Base-by-base conservation (phyloP, 352 stramenopile genomes). In the Globisporangium abappressorium region DNA sequence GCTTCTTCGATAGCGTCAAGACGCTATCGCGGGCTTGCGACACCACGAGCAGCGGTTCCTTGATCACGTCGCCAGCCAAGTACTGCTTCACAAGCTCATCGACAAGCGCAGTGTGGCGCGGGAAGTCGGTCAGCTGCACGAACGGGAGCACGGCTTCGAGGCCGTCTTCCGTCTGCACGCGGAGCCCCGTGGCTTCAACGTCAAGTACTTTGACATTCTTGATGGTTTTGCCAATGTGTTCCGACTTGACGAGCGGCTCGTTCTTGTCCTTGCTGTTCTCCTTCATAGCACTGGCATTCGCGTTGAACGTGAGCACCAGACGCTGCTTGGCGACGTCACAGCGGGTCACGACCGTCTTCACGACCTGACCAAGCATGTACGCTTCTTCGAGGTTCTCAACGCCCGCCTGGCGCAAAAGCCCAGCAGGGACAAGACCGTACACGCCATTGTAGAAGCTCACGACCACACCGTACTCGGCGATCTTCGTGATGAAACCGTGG, bases 381-480 rank as follows among this genome's bases (percentile, higher is more conserved):
- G 87, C 89, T 47, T 97, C 83, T 34, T 91, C 81, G 8, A 97
- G 74, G 65, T 95, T 90, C 7, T 79, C 72, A 54, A 98, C 91
- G 15, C 92, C 92, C 3, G 91, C 89, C 53, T 91, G 73, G 30
- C 84, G 80, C 30, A 99, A 74, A 65, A 95, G 84, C 51, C 81
- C 85, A 2, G 92, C 91, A 0, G 89, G 91, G 6, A 98, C 92
- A 36, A 97, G 76, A 30, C 97, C 97, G 72, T 98, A 97, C 28
- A 98, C 93, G 62, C 94, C 94, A 73, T 98, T 97, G 85, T 96
- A 99, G 72, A 99, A 99, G 49, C 86, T 98, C 30, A 99, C 92
- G 64, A 95, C 94, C 18, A 99, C 77, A 26, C 94, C 93, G 64
- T 91, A 94, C 26, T 97, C 82, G 64, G 95, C 93, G 49, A 98